These are phyloP conservation scores for Starmerella riodocensis DNA, from an alignment of 805 yeast species.

Conservation along the genomic window DNA sequence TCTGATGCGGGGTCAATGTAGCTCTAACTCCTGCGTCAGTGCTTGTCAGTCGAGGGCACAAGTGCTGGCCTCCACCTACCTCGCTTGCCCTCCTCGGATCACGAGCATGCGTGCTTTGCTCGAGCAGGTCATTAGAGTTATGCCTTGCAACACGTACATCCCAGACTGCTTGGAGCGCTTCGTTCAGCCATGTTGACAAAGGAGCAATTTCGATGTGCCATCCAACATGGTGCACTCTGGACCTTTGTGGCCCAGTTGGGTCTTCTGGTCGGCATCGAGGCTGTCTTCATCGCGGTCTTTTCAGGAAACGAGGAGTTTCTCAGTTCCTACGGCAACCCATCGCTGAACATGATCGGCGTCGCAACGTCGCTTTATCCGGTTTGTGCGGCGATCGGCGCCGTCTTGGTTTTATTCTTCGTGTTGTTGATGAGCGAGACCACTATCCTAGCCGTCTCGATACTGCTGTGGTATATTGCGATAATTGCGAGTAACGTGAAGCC, in stretches of 20 bases:
- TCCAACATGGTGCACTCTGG: conserved; percentile 12
- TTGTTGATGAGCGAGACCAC: not conserved
- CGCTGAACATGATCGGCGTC: conserved; percentile 13
- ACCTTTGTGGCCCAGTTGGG: conserved; percentile 15
- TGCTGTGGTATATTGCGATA: conserved; percentile 19
- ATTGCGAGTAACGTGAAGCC: conserved; percentile 12
- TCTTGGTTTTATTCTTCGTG: conserved; percentile 8
- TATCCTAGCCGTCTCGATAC: conserved; percentile 8
- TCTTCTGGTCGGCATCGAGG: conserved; percentile 21
- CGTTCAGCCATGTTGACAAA: conserved; percentile 3
- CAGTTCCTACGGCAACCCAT: conserved; percentile 14
- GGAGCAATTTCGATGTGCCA: not conserved
- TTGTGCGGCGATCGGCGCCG: conserved; percentile 19
- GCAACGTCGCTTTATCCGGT: conserved; percentile 20
- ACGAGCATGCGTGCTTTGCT: too few relatives aligned
- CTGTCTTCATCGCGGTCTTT: conserved; percentile 19
- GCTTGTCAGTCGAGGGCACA: too few relatives aligned
- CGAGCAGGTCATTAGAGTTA: too few relatives aligned
- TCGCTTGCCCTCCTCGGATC: too few relatives aligned
- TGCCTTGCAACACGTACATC: too few relatives aligned
- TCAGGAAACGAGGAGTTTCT: conserved; percentile 14
- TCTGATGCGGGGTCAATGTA: too few relatives aligned
- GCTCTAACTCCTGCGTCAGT: too few relatives aligned
- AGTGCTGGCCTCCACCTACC: too few relatives aligned
- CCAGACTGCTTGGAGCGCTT: too few relatives aligned